Base-by-base conservation (phyloP, 345 rosid species). In the Mercurialis annua region DNA sequence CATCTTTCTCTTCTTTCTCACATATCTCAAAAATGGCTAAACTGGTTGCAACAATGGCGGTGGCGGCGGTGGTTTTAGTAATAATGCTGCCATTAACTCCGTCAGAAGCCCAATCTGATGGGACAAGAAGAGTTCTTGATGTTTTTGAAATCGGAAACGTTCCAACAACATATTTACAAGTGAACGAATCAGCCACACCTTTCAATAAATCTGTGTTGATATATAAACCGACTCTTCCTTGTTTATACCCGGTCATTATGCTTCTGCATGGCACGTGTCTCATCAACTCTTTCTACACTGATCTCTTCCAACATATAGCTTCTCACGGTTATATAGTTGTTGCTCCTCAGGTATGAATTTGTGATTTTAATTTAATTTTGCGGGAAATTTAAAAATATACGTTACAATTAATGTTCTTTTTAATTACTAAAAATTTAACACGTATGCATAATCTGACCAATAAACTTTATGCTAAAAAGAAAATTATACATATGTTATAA, bases 331-430 rank as follows among this genome's bases (percentile, higher is more conserved):
- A 68, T 70, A 79, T 81, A 20, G 26, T 83, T 21, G 81, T 81
- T 15, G 80, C 87, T 62, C 87, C 85, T 46, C 85, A 71, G 84
- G 87, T 78, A 78, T 8, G n/a, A n/a, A n/a, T n/a, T n/a, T n/a
- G n/a, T n/a, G n/a, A n/a, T n/a, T n/a, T n/a, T n/a, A n/a, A n/a
- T n/a, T n/a, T n/a, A n/a, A n/a, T n/a, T n/a, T n/a, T n/a, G n/a
- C n/a, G n/a, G n/a, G n/a, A n/a, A n/a, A n/a, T n/a, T n/a, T n/a
- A n/a, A n/a, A n/a, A n/a, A n/a, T n/a, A n/a, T n/a, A n/a, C n/a
- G n/a, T n/a, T n/a, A n/a, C n/a, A n/a, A n/a, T n/a, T n/a, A n/a
- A n/a, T n/a, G n/a, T n/a, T n/a, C n/a, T n/a, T n/a, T n/a, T n/a
- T n/a, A n/a, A n/a, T n/a, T n/a, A n/a, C n/a, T n/a, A n/a, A n/a